Evolutionary conservation across 257 asterid genomes (phyloP), one percentile per base, ranked within the genome.

Genomic region (Vinca minor): DNA sequence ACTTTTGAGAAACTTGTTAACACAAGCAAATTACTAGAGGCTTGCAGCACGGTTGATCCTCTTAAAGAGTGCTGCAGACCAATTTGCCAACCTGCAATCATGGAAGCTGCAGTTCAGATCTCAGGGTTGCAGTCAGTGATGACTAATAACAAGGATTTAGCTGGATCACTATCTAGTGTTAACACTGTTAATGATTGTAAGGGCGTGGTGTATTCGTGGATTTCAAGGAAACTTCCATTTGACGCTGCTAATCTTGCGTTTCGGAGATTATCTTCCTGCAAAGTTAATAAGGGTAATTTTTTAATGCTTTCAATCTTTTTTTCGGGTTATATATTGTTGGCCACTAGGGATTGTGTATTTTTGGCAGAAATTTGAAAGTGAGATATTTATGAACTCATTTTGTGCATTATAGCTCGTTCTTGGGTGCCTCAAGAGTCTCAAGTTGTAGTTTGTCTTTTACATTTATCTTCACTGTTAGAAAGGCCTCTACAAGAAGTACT

Each of bases 51-150:
- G 0, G 81, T 93, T 53, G 97, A 93, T 78, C 89, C 88, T 64
- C 87, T 87, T 63, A 93, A 89, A 76, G 99, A 89, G 79, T 93
- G 99, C 68, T 93, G 99, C 76, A 77, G 96, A 62, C 81, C 95
- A n/a, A 70, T 75, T 66, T 89, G 99, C 78, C 96, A 83, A 75
- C 96, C 95, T 8, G 97, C 79, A 28, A 78, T 93, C 71, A 80
- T 85, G 87, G 96, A 87, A 83, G 97, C 94, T 68, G 87, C 95
- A 36, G 86, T 89, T 71, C 87, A 80, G 79, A 68, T 93, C 47
- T 81, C 95, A 0, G 90, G 90, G 60, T 79, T 71, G 26, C 86
- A 82, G 71, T 69, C 89, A 8, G 69, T 64, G 64, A 65, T 79
- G 78, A 75, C 59, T 14, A 89, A 75, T 62, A 81, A 83, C 68